phyloP scores from a whole-genome alignment of 495 filamentous ascomycete species.

The Tuber calosporum region DNA sequence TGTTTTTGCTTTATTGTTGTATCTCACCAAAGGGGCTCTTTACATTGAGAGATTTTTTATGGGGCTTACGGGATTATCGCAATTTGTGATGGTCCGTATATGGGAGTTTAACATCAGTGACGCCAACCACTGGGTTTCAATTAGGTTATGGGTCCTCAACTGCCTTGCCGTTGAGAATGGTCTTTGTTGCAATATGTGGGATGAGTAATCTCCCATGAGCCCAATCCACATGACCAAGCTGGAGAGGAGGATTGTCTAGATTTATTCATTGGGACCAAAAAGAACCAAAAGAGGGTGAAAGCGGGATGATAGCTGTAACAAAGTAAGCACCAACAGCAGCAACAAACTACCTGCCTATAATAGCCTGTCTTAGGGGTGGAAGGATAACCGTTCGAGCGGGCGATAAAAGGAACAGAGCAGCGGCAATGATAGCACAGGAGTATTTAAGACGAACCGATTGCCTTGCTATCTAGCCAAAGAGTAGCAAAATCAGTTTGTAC shows the following conservation, averaged over 20 bases:
- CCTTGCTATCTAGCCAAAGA: background rate
- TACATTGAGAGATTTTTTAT: background rate
- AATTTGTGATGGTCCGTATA: background rate
- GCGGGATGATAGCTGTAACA: background rate
- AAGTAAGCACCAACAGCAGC: background rate
- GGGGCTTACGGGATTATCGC: background rate
- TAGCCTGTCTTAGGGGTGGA: background rate
- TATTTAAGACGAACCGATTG: background rate
- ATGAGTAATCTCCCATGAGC: background rate
- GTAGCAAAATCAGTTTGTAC: background rate
- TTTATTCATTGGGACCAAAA: background rate
- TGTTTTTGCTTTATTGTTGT: background rate
- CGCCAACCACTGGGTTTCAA: background rate
- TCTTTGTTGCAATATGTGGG: background rate
- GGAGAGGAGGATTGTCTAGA: background rate
- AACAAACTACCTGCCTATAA: background rate
- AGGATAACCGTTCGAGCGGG: background rate
- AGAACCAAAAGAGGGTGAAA: background rate
- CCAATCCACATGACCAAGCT: background rate
- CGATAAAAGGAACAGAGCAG: background rate
- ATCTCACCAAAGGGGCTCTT: background rate
- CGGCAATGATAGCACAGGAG: background rate
- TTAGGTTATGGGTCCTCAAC: background rate
- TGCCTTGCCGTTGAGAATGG: background rate
- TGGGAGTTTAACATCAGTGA: background rate